A percentile compares a stretch with the other conserved stretches of the same genome.
Evolutionary conservation across 352 stramenopile genomes (phyloP).

Genomic region (Phytophthora hybrid): DNA sequence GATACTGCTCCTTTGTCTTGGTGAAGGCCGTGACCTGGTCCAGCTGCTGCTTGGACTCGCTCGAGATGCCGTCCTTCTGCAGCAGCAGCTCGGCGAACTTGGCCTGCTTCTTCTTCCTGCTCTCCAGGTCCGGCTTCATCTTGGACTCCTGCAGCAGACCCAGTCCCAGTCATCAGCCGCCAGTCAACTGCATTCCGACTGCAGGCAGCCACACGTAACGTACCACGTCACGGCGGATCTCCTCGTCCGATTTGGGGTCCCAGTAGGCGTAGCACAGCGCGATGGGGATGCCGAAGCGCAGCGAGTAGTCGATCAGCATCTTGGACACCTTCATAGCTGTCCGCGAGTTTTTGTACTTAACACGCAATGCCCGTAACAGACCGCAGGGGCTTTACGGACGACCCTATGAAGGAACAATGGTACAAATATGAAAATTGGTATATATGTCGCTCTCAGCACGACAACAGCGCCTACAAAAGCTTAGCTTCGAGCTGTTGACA

Average conservation of each 20-base stretch:
- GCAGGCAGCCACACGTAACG: slow-evolving; percentile 70
- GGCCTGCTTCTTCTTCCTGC: slow-evolving; percentile 67
- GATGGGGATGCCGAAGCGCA: slow-evolving; percentile 79
- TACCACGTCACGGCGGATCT: slow-evolving; percentile 83
- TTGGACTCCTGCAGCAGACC: slow-evolving; percentile 76
- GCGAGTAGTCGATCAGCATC: slow-evolving; percentile 83
- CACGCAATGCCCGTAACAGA: no score
- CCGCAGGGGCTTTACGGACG: no score
- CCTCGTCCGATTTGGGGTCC: slow-evolving; percentile 75
- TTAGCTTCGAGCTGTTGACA: no score
- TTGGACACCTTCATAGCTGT: slow-evolving; percentile 81
- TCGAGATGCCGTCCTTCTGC: slow-evolving; percentile 54
- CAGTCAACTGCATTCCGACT: background rate
- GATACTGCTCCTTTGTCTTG: slow-evolving; percentile 49
- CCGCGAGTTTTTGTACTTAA: background rate
- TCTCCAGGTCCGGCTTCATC: slow-evolving; percentile 68
- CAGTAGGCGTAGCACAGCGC: slow-evolving; percentile 74
- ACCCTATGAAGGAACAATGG: no score
- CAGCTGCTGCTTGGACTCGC: slow-evolving; percentile 77
- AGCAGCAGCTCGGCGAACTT: slow-evolving; percentile 85
- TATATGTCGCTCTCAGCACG: no score
- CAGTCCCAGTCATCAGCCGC: no score
- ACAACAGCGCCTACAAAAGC: no score
- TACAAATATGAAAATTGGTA: no score
- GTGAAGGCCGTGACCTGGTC: slow-evolving; percentile 83